These are phyloP conservation scores for Phytophthora lateralis DNA, from an alignment of 352 stramenopile species.

Conservation along the genomic window DNA sequence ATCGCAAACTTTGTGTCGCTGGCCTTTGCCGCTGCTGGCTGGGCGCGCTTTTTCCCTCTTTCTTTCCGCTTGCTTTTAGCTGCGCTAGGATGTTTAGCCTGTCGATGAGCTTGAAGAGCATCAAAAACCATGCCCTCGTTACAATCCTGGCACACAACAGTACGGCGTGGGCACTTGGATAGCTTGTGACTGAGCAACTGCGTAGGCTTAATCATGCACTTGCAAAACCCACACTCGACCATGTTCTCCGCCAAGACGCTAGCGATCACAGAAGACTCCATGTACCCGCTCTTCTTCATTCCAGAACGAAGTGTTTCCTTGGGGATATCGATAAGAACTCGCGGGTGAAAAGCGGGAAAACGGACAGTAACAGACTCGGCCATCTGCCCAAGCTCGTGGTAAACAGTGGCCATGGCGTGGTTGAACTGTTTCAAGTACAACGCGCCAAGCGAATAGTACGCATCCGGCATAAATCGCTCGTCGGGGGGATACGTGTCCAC, in stretches of 20 bases:
- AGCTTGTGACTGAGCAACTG: conserved; percentile 41
- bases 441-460: conserved; percentile 37
- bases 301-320: conserved; percentile 31
- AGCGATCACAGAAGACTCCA: conserved; percentile 34
- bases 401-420: conserved; percentile 31
- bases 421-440: conserved; percentile 35
- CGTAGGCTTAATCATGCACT: conserved; percentile 29
- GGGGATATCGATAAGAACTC: conserved; percentile 11
- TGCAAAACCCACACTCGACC: conserved; percentile 37
- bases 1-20: background rate
- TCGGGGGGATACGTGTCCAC: conserved; percentile 33
- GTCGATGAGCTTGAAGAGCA: conserved; percentile 23
- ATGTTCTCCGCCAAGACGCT: conserved; percentile 27
- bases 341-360: conserved; percentile 37
- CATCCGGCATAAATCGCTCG: conserved; percentile 42
- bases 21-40: background rate
- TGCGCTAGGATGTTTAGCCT: conserved; percentile 15
- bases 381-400: conserved; percentile 37
- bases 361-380: conserved; percentile 35
- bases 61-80: conserved; percentile 15
- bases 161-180: conserved; percentile 36
- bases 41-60: conserved; percentile 9
- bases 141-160: conserved; percentile 32
- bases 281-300: conserved; percentile 36
- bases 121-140: conserved; percentile 37